These are phyloP conservation scores for Batkoa obscura DNA, from an alignment of 371 early-diverging fungal species.

Conservation along the genomic window DNA sequence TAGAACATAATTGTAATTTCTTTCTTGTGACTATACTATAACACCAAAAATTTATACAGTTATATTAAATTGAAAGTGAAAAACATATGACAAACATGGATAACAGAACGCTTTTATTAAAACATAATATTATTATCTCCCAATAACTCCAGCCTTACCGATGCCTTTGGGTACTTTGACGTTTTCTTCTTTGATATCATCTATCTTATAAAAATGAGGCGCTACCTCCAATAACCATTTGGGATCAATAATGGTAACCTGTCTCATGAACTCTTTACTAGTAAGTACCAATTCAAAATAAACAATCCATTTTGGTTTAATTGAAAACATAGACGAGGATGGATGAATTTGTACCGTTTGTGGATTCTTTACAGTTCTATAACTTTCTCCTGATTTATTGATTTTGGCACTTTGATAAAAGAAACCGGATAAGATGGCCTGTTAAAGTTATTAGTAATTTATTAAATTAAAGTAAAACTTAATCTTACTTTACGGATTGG, in stretches of 20 bases:
- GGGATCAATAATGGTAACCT: conserved; percentile 80
- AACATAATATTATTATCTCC: too few relatives aligned
- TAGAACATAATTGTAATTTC: too few relatives aligned
- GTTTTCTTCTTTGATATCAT: conserved; percentile 40
- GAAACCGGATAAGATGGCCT: conserved; percentile 83
- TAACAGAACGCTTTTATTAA: too few relatives aligned
- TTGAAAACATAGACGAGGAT: conserved; percentile 51
- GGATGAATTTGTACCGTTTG: conserved; percentile 91
- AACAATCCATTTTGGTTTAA: conserved; percentile 60
- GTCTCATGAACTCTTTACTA: conserved; percentile 85
- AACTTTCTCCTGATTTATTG: conserved; percentile 67
- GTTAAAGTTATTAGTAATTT: not conserved
- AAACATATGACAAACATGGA: too few relatives aligned
- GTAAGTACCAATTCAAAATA: conserved; percentile 90
- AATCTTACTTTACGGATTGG: conserved; percentile 49
- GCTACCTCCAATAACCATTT: conserved; percentile 72
- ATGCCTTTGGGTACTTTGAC: too few relatives aligned
- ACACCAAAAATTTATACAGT: too few relatives aligned
- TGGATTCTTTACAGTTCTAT: conserved; percentile 75
- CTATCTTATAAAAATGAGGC: conserved; percentile 77
- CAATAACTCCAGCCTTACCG: too few relatives aligned
- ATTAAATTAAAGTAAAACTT: not conserved
- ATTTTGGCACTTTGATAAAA: conserved; percentile 83
- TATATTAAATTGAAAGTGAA: too few relatives aligned
- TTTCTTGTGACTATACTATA: too few relatives aligned